Conservation (phyloP, 768 basidiomycete species). For the Mycena albidolilacea region DNA sequence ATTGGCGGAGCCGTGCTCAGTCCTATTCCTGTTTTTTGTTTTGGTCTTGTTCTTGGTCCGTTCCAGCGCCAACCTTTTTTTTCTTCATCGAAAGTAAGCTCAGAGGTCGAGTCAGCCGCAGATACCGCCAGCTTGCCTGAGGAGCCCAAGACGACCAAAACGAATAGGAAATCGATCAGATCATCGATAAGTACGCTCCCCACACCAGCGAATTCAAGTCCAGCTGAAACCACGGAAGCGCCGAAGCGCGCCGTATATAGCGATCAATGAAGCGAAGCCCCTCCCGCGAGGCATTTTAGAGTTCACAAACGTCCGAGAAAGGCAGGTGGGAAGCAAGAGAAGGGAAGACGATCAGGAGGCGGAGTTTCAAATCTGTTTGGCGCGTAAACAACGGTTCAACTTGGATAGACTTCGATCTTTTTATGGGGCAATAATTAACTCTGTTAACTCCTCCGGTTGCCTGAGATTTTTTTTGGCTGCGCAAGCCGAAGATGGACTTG, state of each 20-base stretch:
- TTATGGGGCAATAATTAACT: too few species aligned
- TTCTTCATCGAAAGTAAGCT: neutral
- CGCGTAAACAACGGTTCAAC: neutral
- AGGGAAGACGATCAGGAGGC: neutral
- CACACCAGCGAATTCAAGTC: neutral
- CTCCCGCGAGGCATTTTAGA: neutral
- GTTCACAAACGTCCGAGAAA: neutral
- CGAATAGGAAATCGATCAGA: neutral
- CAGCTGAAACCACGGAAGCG: slow-evolving; percentile 4
- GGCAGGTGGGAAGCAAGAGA: neutral
- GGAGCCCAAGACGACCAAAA: neutral
- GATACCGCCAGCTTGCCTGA: too few species aligned
- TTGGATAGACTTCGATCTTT: neutral
- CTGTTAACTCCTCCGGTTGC: neutral
- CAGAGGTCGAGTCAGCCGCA: neutral
- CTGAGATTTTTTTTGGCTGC: neutral
- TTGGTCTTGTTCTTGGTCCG: neutral
- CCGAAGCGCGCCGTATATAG: neutral
- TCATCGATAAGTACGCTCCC: neutral
- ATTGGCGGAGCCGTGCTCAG: neutral
- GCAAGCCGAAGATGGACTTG: neutral
- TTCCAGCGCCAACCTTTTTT: neutral
- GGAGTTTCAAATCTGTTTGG: neutral
- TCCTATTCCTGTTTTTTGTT: neutral
- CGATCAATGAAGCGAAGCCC: neutral